Base-by-base conservation (phyloP, 192 early-diverging fungal species). In the Rhizophagus clarus region DNA sequence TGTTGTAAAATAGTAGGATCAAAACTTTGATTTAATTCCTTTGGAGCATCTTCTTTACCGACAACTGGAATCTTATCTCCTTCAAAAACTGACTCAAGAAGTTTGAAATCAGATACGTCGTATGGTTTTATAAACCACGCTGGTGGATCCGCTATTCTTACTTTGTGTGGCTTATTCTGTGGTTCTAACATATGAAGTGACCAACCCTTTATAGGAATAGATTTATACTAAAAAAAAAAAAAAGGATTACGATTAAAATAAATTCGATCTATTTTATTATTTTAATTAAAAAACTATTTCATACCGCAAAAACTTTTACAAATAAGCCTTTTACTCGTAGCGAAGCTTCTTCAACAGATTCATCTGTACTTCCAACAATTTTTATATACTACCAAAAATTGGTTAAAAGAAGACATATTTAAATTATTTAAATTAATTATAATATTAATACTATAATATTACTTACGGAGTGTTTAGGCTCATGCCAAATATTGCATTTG, bases 401-500 rank as follows among this genome's bases (percentile, higher is more conserved):
- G n/a, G 24, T 42, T 20, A 64, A 64, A 42, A 3, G 63, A 9
- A 14, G 7, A 22, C 1, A 20, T 12, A 72, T 37, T 29, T 10
- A 37, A 14, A 49, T 42, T 72, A 40, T 0, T 64, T 72, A 51
- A n/a, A 61, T 1, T 47, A 37, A 32, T 47, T 51, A 51, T 51
- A n/a, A n/a, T n/a, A n/a, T n/a, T n/a, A n/a, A n/a, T 8, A 5
- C 14, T 51, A 17, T 51, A 51, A 20, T 17, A 51, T 17, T 56
- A 32, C 75, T 34, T 45, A 81, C 75, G 60, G 83, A 76, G 2
- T 40, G 7, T 14, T 29, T 12, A 9, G 68, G 72, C 8, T 85
- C 81, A 73, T 77, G 82, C 82, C 81, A 83, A n/a, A 87, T 80
- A 28, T 73, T 76, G 17, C 83, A 82, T 68, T 85, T 85, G 11